Evolutionary conservation across 164 flowering plant species (phyloP).

Genomic region (Cinnamomum chago): DNA sequence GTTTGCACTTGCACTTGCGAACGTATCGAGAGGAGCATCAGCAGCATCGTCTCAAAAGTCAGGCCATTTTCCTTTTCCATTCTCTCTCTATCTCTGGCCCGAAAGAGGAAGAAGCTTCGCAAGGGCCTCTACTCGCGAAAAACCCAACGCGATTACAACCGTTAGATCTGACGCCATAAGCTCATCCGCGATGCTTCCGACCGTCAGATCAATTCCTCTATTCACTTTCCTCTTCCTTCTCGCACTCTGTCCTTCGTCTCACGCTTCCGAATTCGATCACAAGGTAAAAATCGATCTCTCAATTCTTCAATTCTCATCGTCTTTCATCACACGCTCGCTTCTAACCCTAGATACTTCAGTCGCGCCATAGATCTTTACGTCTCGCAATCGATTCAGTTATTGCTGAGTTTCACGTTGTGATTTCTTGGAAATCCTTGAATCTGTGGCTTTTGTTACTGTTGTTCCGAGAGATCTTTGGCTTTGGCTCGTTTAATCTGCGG

Average conservation of each 20-base stretch:
- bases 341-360: background rate
- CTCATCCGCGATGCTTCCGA: slow-evolving; percentile 31
- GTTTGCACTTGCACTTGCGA: background rate
- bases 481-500: background rate
- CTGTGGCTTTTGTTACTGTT: background rate
- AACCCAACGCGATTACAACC: slow-evolving; percentile 1
- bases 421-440: background rate
- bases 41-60: too few relatives aligned
- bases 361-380: background rate
- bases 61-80: too few relatives aligned
- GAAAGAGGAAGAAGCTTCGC: background rate
- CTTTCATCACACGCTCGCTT: too few relatives aligned
- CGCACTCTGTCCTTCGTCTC: slow-evolving; percentile 19
- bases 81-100: background rate
- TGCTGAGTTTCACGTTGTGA: background rate
- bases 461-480: background rate
- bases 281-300: slow-evolving; percentile 31
- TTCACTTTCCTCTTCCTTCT: slow-evolving; percentile 14
- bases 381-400: background rate
- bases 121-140: background rate
- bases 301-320: background rate
- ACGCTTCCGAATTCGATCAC: slow-evolving; percentile 72
- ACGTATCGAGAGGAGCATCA: background rate
- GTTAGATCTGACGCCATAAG: background rate
- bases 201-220: slow-evolving; percentile 33